Evolutionary conservation across 1,284 basidiomycete species (phyloP).

Genomic region (Leccinum ambiguum): DNA sequence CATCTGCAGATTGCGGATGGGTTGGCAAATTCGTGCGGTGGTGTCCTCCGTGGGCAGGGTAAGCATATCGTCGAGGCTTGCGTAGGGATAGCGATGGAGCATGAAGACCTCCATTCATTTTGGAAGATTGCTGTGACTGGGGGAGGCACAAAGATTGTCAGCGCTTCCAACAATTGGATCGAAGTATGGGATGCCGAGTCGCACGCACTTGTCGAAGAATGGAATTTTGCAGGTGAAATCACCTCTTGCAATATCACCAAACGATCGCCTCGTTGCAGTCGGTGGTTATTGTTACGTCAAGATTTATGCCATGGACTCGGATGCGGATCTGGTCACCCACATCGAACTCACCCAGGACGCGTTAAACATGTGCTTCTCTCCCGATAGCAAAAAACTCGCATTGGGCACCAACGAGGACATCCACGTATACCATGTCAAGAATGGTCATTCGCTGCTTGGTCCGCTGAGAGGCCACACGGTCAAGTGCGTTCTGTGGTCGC

Average conservation of each 20-base stretch:
- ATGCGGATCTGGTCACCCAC: too few relatives aligned
- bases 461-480: not conserved
- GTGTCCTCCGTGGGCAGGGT: constrained; percentile 48
- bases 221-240: too few relatives aligned
- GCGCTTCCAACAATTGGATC: not conserved
- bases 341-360: too few relatives aligned
- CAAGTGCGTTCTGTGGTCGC: not conserved
- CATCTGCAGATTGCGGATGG: constrained; percentile 60
- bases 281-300: not conserved
- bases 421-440: not conserved
- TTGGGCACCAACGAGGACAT: not conserved
- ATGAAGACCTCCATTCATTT: too few relatives aligned
- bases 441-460: not conserved
- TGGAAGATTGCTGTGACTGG: too few relatives aligned
- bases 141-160: too few relatives aligned
- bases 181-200: not conserved
- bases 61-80: too few relatives aligned
- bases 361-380: not conserved
- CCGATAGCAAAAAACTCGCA: not conserved
- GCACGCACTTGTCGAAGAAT: not conserved
- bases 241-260: not conserved
- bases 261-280: not conserved
- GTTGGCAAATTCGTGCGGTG: constrained; percentile 71
- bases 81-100: too few relatives aligned
- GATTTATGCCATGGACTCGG: too few relatives aligned